Evolutionary conservation across 2,329 filamentous ascomycete genomes (phyloP).

Genomic region (Didymella lethalis): DNA sequence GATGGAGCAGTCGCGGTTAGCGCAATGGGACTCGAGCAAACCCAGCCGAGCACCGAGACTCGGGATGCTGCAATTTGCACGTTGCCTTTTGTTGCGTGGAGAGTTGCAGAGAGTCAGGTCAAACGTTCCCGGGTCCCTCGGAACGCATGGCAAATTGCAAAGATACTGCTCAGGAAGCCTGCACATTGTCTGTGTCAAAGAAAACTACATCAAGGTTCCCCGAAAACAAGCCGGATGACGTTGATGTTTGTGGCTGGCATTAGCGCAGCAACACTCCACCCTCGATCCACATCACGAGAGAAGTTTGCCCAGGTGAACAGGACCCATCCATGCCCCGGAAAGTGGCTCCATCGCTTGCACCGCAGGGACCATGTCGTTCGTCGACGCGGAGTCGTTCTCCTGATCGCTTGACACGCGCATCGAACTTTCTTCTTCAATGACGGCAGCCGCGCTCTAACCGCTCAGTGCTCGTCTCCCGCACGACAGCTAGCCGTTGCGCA

Average conservation of each 20-base stretch:
- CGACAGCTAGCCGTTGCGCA: conserved; percentile 17
- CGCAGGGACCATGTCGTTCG: conserved; percentile 15
- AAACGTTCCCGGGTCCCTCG: background rate
- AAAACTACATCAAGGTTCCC: background rate
- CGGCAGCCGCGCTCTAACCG: conserved; percentile 17
- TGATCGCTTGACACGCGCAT: conserved; percentile 16
- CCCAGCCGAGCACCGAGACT: conserved; percentile 5
- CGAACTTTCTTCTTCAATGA: conserved; percentile 13
- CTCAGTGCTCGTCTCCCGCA: conserved; percentile 14
- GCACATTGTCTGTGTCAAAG: background rate
- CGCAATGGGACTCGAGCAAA: conserved; percentile 1
- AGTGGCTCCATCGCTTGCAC: conserved; percentile 15
- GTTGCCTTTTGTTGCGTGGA: background rate
- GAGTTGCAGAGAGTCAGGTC: background rate
- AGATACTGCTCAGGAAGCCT: background rate
- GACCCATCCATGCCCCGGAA: conserved; percentile 20
- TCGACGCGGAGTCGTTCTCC: conserved; percentile 19
- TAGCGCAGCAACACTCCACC: conserved; percentile 21
- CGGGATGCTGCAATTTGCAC: background rate
- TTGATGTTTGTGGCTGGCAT: conserved; percentile 15
- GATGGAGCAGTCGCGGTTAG: conserved; percentile 9
- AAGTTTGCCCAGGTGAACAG: conserved; percentile 14
- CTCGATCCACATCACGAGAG: conserved; percentile 23
- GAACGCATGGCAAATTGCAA: background rate
- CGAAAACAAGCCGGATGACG: conserved; percentile 14